Evolutionary conservation across 179 eudicot genomes (phyloP).

Genomic region (Spergularia azorica): DNA sequence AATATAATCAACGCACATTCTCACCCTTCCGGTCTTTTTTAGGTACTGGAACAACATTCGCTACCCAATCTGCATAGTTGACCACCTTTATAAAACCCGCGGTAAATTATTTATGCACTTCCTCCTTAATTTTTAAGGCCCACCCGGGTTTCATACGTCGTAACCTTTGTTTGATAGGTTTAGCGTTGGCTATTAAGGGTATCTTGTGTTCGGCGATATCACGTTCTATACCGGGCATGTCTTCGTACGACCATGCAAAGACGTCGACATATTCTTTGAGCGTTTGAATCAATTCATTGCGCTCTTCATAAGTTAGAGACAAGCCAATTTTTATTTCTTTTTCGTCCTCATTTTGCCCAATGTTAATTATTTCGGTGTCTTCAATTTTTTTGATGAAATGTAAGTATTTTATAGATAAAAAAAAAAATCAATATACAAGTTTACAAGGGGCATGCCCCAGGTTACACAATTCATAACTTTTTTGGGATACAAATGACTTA

Average conservation of each 20-base stretch:
- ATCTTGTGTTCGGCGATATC: neutral
- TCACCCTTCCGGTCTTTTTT: neutral
- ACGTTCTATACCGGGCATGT: neutral
- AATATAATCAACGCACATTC: conserved; percentile 4
- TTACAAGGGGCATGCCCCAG: too few relatives aligned
- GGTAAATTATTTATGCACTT: neutral
- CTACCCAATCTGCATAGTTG: neutral
- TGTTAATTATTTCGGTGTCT: neutral
- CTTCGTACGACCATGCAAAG: neutral
- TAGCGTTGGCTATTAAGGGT: neutral
- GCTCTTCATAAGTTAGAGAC: neutral
- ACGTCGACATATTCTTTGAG: neutral
- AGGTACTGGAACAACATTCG: neutral
- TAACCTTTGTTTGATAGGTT: neutral
- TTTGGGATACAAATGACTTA: too few relatives aligned
- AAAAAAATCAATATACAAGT: too few relatives aligned
- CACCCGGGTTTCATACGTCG: neutral
- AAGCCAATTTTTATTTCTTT: neutral
- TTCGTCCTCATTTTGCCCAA: neutral
- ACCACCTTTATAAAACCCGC: neutral
- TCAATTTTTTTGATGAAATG: neutral
- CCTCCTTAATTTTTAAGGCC: neutral
- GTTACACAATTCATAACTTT: too few relatives aligned
- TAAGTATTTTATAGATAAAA: too few relatives aligned
- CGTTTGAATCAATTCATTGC: too few relatives aligned